These are phyloP conservation scores for Ganoderma lingzhi DNA, from an alignment of 1,284 basidiomycete species.

Conservation along the genomic window DNA sequence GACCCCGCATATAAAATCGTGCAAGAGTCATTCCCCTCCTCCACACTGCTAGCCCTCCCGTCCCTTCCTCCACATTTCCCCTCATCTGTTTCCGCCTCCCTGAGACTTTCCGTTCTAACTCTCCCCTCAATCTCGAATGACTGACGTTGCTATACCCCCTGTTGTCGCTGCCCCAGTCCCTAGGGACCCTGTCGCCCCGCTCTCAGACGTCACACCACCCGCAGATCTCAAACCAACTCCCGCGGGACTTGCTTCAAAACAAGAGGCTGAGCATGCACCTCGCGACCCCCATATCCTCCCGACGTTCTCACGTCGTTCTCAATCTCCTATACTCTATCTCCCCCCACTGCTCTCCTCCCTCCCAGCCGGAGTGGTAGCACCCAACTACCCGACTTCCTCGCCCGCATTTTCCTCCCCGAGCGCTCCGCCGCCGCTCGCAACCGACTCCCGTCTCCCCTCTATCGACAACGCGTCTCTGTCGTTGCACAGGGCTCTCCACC, in stretches of 20 bases:
- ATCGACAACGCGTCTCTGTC: constrained; percentile 87
- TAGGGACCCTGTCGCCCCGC: background rate
- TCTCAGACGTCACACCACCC: background rate
- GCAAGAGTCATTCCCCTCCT: background rate
- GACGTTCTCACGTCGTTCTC: constrained; percentile 51
- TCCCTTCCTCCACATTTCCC: background rate
- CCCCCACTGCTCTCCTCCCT: constrained; percentile 83
- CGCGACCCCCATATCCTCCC: constrained; percentile 72
- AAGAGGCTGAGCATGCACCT: constrained; percentile 13
- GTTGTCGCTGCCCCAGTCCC: constrained; percentile 11
- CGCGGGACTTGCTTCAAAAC: constrained; percentile 19
- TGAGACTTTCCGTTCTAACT: background rate
- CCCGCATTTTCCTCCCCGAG: constrained; percentile 37
- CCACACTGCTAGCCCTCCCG: background rate
- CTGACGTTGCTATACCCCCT: constrained; percentile 28
- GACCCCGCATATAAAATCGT: constrained; percentile 3
- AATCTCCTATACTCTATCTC: constrained; percentile 72
- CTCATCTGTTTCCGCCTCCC: too few species aligned
- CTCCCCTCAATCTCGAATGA: constrained; percentile 19
- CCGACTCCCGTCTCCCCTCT: constrained; percentile 79
- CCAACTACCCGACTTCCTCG: constrained; percentile 34
- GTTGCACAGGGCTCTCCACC: constrained; percentile 85
- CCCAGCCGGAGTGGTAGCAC: constrained; percentile 45
- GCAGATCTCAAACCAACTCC: background rate
- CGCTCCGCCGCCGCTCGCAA: constrained; percentile 57